These are phyloP conservation scores for Acer yangbiense DNA, from an alignment of 345 rosid genomes.

Conservation along the genomic window DNA sequence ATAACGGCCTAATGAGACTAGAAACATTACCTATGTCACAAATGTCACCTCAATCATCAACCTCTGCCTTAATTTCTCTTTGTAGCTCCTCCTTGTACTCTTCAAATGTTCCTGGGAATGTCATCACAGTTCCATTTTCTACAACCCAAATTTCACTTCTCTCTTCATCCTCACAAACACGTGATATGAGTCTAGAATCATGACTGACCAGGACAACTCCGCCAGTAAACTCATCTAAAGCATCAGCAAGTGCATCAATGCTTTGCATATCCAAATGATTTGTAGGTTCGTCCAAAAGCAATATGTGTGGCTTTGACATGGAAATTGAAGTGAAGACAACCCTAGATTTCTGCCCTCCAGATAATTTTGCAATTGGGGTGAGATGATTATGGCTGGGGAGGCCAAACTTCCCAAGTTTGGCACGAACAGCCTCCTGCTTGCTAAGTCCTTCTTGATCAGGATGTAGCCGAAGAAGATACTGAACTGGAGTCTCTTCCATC, in stretches of 20 bases:
- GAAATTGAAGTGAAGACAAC: conserved; percentile 95
- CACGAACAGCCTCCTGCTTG: conserved; percentile 95
- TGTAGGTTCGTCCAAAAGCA: conserved; percentile 90
- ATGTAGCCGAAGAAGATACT: conserved; percentile 91
- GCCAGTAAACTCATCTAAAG: conserved; percentile 84
- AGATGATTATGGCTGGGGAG: conserved; percentile 90
- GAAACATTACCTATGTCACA: background rate
- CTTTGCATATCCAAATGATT: conserved; percentile 98
- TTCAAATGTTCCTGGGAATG: conserved; percentile 67
- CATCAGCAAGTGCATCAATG: conserved; percentile 92
- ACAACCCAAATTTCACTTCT: conserved; percentile 91
- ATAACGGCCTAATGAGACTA: background rate
- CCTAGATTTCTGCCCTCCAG: conserved; percentile 92
- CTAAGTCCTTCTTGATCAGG: conserved; percentile 96
- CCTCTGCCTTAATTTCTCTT: conserved; percentile 73
- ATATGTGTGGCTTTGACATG: conserved; percentile 89
- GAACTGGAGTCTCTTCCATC: conserved; percentile 92
- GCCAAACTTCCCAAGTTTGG: conserved; percentile 93
- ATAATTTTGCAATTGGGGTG: conserved; percentile 80
- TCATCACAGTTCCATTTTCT: conserved; percentile 70
- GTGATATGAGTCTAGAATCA: conserved; percentile 86
- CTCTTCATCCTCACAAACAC: conserved; percentile 89
- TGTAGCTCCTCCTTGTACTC: conserved; percentile 88
- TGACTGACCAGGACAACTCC: conserved; percentile 95
- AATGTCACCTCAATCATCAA: conserved; percentile 54